Base-by-base conservation (phyloP, 2,329 filamentous ascomycete genomes). In the Sodiomyces alkalinus region DNA sequence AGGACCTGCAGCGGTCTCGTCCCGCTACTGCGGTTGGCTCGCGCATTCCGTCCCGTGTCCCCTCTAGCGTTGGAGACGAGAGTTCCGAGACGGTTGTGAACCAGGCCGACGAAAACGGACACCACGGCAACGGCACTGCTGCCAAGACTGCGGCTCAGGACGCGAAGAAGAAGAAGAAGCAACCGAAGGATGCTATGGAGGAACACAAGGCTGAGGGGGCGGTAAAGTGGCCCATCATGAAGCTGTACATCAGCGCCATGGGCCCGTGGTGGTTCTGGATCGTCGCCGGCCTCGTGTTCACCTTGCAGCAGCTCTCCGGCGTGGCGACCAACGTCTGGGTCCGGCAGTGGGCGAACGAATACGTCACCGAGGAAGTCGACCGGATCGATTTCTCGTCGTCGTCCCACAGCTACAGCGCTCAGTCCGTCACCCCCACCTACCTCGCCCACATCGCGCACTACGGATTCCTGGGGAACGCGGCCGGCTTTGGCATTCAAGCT, bases 201-300 rank as follows among this genome's bases (percentile, higher is more conserved):
- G 90, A 98, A 51, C 64, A 65, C 22, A 96, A 92, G 53, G 77
- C 82, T 6, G 74, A 69, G 25, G 90, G 90, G 17, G 77, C 85
- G 22, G 83, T 98, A 42, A 90, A 93, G 49, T 76, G 83, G 64
- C 66, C 71, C 14, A 86, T 93, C 28, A 79, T 98, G 43, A 60
- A 74, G 35, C 72, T 92, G 47, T 98, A 98, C 48, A 67, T 98
- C 12, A 58, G 56, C 33, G 71, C 86, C 38, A 98, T 98, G 90
- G 90, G 90, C n/a, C 67, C 77, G 4, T 93, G 85, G 82, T 86
- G 82, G 65, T 98, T 92, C 57, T 98, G 90, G 90, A 51, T 78
- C 26, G 57, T 80, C 19, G 80, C 86, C 13, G 55, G 74, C 10
- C 40, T 74, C 4, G 75, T 86, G 20, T 96, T 98, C 45, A 64